A percentile compares a stretch with the other conserved stretches of the same genome.
These are phyloP conservation scores for Dianthus caryophyllus DNA, from an alignment of 148 eudicot species.

Conservation along the genomic window DNA sequence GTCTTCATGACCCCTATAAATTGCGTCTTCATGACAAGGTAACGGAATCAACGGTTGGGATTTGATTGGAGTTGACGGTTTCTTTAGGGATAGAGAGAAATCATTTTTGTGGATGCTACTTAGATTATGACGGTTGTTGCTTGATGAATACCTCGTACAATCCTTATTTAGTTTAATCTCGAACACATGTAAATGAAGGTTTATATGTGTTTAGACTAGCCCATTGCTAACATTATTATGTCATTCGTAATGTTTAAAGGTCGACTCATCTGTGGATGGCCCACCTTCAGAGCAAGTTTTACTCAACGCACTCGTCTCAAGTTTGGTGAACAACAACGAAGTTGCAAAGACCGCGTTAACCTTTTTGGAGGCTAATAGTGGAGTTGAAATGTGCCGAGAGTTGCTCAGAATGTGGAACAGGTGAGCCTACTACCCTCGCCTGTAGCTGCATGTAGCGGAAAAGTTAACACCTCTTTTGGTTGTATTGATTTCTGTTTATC, in stretches of 20 bases:
- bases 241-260: slow-evolving; percentile 39
- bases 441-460: no score
- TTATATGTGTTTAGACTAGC: neutral
- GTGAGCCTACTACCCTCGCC: slow-evolving; percentile 23
- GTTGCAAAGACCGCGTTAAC: slow-evolving; percentile 45
- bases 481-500: no score
- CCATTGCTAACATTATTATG: neutral
- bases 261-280: slow-evolving; percentile 36
- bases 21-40: neutral
- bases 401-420: slow-evolving; percentile 51
- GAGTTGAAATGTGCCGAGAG: slow-evolving; percentile 51
- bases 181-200: neutral
- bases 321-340: slow-evolving; percentile 51
- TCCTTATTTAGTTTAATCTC: neutral
- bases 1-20: neutral
- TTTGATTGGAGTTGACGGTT: no score
- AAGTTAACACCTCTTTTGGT: no score
- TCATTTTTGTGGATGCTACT: neutral
- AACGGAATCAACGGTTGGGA: no score
- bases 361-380: slow-evolving; percentile 62
- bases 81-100: neutral
- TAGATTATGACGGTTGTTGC: neutral
- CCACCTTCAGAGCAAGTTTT: slow-evolving; percentile 41
- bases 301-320: slow-evolving; percentile 47
- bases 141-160: no score